A percentile compares a stretch with the other conserved stretches of the same genome.
These are phyloP conservation scores for Triglochin maritima DNA, from an alignment of 106 monocot genomes.

Conservation along the genomic window DNA sequence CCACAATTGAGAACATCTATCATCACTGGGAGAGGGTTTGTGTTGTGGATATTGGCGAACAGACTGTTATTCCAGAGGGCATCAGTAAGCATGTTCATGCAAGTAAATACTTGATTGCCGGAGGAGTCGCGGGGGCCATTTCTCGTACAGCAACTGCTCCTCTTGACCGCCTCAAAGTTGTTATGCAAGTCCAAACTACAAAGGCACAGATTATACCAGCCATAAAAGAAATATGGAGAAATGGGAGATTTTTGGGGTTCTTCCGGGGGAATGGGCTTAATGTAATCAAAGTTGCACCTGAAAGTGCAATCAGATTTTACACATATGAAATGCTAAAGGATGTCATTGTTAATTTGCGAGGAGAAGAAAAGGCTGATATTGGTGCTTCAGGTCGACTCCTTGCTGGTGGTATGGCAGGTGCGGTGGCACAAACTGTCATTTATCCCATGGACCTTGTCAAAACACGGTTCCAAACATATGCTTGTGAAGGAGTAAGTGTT, in stretches of 20 bases:
- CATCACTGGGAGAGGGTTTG: constrained; percentile 77
- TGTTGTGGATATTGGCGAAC: constrained; percentile 83
- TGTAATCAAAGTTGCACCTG: constrained; percentile 81
- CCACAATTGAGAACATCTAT: constrained; percentile 77
- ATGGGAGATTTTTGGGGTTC: constrained; percentile 46
- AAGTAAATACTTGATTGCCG: constrained; percentile 77
- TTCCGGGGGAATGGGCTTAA: constrained; percentile 85
- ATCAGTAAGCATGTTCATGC: constrained; percentile 70
- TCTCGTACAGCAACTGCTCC: constrained; percentile 83
- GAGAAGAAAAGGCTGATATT: constrained; percentile 59
- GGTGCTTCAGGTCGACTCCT: constrained; percentile 59
- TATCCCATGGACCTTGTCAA: constrained; percentile 91
- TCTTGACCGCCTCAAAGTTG: constrained; percentile 74
- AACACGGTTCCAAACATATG: constrained; percentile 60
- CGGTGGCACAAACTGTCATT: constrained; percentile 72
- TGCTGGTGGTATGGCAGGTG: constrained; percentile 77
- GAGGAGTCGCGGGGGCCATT: constrained; percentile 76
- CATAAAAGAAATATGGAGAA: constrained; percentile 67
- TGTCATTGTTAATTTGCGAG: constrained; percentile 40
- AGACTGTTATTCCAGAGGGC: constrained; percentile 76
- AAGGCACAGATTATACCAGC: constrained; percentile 29
- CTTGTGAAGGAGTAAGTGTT: constrained; percentile 37
- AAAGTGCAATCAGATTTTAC: constrained; percentile 88
- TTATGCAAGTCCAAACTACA: constrained; percentile 73
- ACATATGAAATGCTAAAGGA: constrained; percentile 69